Evolutionary conservation across 495 filamentous ascomycete genomes (phyloP), one percentile per base, ranked within the genome.

Genomic region (Aspergillus biplanus): DNA sequence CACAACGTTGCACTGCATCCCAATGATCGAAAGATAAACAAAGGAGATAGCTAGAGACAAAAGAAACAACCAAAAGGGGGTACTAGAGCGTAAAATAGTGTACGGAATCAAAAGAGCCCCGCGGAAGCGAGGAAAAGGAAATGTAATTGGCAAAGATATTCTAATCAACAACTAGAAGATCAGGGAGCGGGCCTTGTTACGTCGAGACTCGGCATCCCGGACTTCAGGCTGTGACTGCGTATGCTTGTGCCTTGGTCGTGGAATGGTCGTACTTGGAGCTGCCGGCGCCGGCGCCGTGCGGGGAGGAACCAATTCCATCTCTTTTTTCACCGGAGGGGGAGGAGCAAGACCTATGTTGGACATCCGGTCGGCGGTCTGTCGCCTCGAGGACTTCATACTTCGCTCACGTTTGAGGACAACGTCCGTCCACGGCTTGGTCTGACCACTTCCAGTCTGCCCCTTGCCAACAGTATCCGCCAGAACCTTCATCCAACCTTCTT

Each of bases 401-500:
- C 72, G 68, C 62, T 82, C 78, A 16, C 73, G 73, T 63, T 78
- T 79, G 33, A 99, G 82, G 44, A 98, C 89, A 56, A 96, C 74
- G 62, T 97, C 91, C 50, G 92, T 94, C 95, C 95, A 99, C 58
- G 66, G 71, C 68, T 75, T 85, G 65, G 71, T 73, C 66, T 77
- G 81, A 71, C 64, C 78, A 69, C 64, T 76, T 31, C 67, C 77
- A 64, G 61, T 75, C 50, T 59, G 79, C 67, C 82, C 90, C 78
- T 89, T 89, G 66, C 93, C 93, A 21, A 96, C 88, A 32, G 90
- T 87, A 52, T 97, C 91, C 2, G 82, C 82, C n/a, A 99, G 86
- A 15, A 92, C 91, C 65, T 88, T 88, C 87, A 99, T 94, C 95
- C 95, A 99, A 56, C 86, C 91, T 13, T 96, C 90, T 74, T 99